Percentiles rank a stretch among this genome's conserved stretches.
Conservation (phyloP, 176 grass and related monocot genomes). For the Ensete ventricosum region DNA sequence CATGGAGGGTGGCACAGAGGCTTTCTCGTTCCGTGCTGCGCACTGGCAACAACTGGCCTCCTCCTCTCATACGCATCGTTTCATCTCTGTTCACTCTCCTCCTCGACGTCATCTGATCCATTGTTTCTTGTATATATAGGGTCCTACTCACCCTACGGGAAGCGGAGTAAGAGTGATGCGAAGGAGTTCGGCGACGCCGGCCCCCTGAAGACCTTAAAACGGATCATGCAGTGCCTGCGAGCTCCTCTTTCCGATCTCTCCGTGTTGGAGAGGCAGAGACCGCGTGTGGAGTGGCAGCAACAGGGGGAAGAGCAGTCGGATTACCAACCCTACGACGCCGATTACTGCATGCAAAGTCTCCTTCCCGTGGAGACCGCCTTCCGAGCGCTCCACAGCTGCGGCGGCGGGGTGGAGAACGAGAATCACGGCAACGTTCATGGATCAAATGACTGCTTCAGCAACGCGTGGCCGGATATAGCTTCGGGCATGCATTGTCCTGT, state of each 20-base stretch:
- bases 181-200: no score
- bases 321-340: conserved; percentile 3
- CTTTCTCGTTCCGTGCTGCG: neutral
- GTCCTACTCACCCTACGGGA: no score
- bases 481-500: conserved; percentile 17
- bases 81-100: neutral
- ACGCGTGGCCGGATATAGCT: conserved; percentile 51
- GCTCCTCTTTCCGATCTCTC: conserved; percentile 18
- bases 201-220: neutral
- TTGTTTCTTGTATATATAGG: neutral
- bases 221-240: conserved; percentile 37
- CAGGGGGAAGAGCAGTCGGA: conserved; percentile 9
- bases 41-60: neutral
- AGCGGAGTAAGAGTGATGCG: neutral
- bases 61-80: no score
- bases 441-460: conserved; percentile 4
- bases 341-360: neutral
- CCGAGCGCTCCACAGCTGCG: neutral
- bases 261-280: conserved; percentile 25
- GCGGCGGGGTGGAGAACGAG: neutral
- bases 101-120: neutral
- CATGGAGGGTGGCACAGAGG: no score
- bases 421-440: neutral
- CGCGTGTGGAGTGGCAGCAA: conserved; percentile 22
- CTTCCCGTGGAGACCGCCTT: neutral